These are phyloP conservation scores for Cladosporium velox DNA, from an alignment of 2,329 filamentous ascomycete species.

Conservation along the genomic window DNA sequence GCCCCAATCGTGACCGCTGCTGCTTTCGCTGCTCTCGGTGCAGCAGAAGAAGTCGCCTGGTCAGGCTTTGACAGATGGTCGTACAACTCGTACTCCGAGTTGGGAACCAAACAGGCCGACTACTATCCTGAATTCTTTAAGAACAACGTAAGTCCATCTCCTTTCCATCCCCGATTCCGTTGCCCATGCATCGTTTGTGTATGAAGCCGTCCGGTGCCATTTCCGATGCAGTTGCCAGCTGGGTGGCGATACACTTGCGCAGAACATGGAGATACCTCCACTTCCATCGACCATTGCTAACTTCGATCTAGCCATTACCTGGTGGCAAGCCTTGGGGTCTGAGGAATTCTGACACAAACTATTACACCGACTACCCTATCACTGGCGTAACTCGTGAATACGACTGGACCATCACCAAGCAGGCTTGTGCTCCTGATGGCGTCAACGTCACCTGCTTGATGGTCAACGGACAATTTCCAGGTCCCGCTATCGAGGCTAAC, in stretches of 20 bases:
- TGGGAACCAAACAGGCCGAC: constrained; percentile 14
- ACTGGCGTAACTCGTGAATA: constrained; percentile 35
- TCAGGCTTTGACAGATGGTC: constrained; percentile 16
- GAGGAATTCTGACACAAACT: constrained; percentile 32
- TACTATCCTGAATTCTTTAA: constrained; percentile 12
- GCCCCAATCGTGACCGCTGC: constrained; percentile 4
- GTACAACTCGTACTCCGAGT: constrained; percentile 8
- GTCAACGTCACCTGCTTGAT: constrained; percentile 27
- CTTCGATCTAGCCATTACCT: constrained; percentile 2
- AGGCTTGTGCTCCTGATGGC: constrained; percentile 32
- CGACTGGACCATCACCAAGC: constrained; percentile 30
- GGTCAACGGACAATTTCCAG: constrained; percentile 31
- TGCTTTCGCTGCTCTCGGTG: constrained; percentile 1
- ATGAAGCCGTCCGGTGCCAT: not conserved
- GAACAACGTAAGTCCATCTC: constrained; percentile 4
- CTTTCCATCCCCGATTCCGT: not conserved
- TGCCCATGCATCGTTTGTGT: not conserved
- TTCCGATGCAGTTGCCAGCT: not conserved
- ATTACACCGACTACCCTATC: constrained; percentile 31
- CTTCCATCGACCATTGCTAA: not conserved
- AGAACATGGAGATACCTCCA: not conserved
- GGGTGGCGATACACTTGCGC: not conserved
- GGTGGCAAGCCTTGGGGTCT: constrained; percentile 31
- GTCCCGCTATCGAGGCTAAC: constrained; percentile 33
- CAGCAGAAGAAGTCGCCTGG: constrained; percentile 16